Percentiles rank a stretch among this genome's conserved stretches.
phyloP scores from a whole-genome alignment of 2,329 filamentous ascomycete species.

The Ceratocystis huliohia region DNA sequence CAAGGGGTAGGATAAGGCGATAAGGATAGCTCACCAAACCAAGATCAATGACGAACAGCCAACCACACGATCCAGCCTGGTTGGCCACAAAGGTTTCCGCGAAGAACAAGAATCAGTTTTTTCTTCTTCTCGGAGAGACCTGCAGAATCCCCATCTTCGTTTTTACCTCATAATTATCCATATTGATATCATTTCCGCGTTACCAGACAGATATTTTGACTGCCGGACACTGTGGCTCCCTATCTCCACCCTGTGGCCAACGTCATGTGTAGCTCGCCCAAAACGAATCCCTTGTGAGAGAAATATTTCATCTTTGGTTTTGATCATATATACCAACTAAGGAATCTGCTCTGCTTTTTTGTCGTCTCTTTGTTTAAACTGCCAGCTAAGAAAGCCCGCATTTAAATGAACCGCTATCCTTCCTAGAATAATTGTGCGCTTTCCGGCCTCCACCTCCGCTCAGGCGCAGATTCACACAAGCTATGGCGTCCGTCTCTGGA shows the following conservation, averaged over 20 bases:
- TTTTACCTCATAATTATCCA: background rate
- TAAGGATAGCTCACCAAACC: background rate
- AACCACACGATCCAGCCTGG: background rate
- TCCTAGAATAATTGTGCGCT: background rate
- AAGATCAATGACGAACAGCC: background rate
- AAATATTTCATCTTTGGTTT: background rate
- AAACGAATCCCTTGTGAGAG: background rate
- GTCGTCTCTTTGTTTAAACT: background rate
- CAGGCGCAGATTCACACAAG: background rate
- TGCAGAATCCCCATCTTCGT: background rate
- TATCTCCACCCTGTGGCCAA: background rate
- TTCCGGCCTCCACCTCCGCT: background rate
- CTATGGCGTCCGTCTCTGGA: background rate
- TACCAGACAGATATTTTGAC: background rate
- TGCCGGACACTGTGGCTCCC: background rate
- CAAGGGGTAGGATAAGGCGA: background rate
- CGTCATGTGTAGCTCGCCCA: constrained; percentile 2
- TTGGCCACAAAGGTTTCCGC: background rate
- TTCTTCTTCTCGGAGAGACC: background rate
- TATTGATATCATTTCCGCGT: background rate
- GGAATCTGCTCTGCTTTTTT: background rate
- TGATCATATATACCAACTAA: background rate
- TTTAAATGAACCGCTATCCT: background rate
- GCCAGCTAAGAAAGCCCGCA: background rate
- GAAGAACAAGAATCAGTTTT: background rate